Base-by-base conservation (phyloP, 805 yeast species). In the Candida maesae region DNA sequence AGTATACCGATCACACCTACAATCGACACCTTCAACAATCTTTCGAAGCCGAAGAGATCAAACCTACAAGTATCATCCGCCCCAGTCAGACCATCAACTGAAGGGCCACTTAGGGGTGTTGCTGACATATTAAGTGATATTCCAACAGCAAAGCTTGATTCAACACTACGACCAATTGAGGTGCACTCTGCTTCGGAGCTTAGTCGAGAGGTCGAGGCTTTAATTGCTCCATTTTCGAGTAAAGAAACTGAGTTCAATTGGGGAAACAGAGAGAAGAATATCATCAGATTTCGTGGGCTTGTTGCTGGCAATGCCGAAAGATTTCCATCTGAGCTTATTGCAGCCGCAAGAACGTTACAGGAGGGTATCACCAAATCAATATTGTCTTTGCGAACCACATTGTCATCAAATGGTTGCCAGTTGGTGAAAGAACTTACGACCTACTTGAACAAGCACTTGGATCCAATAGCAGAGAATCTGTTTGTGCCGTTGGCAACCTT, bases 221-320 rank as follows among this genome's bases (percentile, higher is more conserved):
- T 65, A 6, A 39, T 59, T 18, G 8, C 46, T 6, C 67, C 70
- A 6, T 89, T 91, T 52, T 74, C 70, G 8, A 84, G 82, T 70
- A 68, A 82, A 53, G 99, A 93, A 59, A 84, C 95, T 0, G 99
- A 93, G 56, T 72, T 73, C 44, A 93, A 93, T 58, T 93, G 99
- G 99, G 63, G 68, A 17, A 51, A 54, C 0, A 71, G 99, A 55
- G 96, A 90, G 52, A 71, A 73, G 38, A 66, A 67, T 36, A 73
- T 88, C 3, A 53, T 73, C 1, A 71, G 69, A 36, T 54, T 88
- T 25, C 70, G 96, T 42, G 67, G 74, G 2, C 61, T 83, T 4
- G 47, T 86, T 3, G 61, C 88, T 33, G 88, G 90, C 3, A 76
- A 79, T 52, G 64, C 73, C 1, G 55, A 65, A 1, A 66, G 68